phyloP scores from a whole-genome alignment of 2,329 filamentous ascomycete genomes.

The Chrysoporthe austroafricana region DNA sequence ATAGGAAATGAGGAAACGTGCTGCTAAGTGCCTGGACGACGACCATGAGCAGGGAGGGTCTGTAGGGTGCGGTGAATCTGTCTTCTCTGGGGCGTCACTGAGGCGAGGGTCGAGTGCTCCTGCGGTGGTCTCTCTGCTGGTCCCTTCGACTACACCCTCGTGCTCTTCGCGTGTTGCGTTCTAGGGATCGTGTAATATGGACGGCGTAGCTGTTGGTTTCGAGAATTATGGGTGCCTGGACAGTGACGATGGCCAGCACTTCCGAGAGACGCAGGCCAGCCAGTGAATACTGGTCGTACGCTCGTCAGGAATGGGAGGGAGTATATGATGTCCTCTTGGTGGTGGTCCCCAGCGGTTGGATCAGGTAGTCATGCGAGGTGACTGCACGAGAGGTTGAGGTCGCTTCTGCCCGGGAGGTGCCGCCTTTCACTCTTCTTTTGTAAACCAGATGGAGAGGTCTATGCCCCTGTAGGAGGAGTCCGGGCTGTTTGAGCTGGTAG shows the following conservation, averaged over 20 bases:
- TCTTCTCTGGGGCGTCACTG: background rate
- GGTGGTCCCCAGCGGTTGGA: background rate
- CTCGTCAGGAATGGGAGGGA: slow-evolving; percentile 2
- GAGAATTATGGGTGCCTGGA: background rate
- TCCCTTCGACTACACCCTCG: background rate
- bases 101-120: background rate
- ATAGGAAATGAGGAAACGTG: slow-evolving; percentile 6
- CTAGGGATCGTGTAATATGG: background rate
- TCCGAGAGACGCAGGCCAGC: background rate
- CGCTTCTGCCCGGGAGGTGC: slow-evolving; percentile 14
- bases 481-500: slow-evolving; percentile 27
- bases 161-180: background rate
- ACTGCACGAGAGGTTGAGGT: slow-evolving; percentile 2
- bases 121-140: background rate
- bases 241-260: background rate
- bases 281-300: background rate
- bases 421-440: slow-evolving; percentile 6
- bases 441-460: slow-evolving; percentile 7
- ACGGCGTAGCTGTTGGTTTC: background rate
- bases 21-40: slow-evolving; percentile 11
- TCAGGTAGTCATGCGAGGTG: background rate
- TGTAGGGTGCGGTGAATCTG: background rate
- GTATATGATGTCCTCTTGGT: background rate
- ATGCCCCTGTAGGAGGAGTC: slow-evolving; percentile 18
- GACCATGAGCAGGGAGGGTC: slow-evolving; percentile 9